Percentiles rank a stretch among this genome's conserved stretches.
Evolutionary conservation across 805 yeast genomes (phyloP).

Genomic region (Crinitomyces ghanaensis): DNA sequence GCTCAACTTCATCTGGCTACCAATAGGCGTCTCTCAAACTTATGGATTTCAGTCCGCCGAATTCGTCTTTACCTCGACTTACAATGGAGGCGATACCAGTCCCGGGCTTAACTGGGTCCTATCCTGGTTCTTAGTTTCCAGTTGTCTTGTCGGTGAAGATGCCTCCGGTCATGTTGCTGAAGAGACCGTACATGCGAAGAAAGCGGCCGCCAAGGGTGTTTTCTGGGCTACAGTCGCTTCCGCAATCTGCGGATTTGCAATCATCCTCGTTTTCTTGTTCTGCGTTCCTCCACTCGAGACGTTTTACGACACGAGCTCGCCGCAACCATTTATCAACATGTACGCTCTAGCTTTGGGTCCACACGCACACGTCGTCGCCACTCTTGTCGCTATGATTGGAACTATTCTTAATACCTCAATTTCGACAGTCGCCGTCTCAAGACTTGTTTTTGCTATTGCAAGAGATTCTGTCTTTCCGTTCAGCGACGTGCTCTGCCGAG

Average conservation of each 20-base stretch:
- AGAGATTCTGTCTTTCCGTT: constrained; percentile 19
- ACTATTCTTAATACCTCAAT: constrained; percentile 11
- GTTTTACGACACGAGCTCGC: constrained; percentile 11
- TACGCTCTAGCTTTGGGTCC: constrained; percentile 17
- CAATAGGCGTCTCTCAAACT: constrained; percentile 15
- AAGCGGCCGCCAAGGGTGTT: constrained; percentile 15
- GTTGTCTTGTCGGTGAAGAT: constrained; percentile 16
- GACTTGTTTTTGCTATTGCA: constrained; percentile 16
- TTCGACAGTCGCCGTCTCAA: constrained; percentile 16
- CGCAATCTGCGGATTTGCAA: constrained; percentile 8
- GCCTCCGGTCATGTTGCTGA: constrained; percentile 20
- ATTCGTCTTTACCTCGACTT: constrained; percentile 13
- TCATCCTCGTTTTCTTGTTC: constrained; percentile 12
- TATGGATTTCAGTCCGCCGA: constrained; percentile 16
- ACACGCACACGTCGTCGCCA: constrained; percentile 15
- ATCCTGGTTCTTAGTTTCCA: constrained; percentile 14
- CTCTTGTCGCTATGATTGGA: constrained; percentile 10
- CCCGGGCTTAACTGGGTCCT: constrained; percentile 18
- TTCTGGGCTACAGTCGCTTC: constrained; percentile 15
- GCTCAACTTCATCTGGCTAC: constrained; percentile 17
- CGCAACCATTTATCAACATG: constrained; percentile 17
- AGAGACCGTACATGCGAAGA: constrained; percentile 15
- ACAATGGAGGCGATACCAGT: constrained; percentile 14
- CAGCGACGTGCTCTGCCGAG: constrained; percentile 14
- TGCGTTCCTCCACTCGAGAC: constrained; percentile 15